Conservation (phyloP, 768 basidiomycete species). For the Boletus eberwhitei region DNA sequence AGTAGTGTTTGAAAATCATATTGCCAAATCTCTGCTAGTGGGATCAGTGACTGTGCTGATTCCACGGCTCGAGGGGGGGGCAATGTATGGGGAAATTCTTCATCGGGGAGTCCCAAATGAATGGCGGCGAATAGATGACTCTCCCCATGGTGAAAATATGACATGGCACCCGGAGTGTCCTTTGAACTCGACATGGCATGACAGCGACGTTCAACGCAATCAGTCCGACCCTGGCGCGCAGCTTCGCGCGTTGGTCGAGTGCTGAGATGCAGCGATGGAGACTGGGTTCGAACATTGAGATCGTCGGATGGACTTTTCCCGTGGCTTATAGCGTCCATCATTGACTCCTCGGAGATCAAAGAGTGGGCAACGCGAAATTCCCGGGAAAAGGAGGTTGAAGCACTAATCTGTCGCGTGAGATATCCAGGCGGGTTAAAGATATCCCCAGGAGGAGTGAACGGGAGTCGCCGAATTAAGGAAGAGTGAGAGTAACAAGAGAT, state of each 20-base stretch:
- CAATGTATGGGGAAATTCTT: constrained; percentile 1
- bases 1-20: constrained; percentile 20
- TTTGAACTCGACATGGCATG: constrained; percentile 3
- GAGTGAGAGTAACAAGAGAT: constrained; percentile 5
- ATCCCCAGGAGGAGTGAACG: constrained; percentile 10
- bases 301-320: constrained; percentile 8
- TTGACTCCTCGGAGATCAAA: constrained; percentile 29
- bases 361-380: constrained; percentile 5
- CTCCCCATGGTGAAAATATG: background rate
- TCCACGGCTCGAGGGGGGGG: constrained; percentile 13
- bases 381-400: constrained; percentile 11
- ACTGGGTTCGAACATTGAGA: constrained; percentile 8
- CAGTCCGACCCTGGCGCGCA: constrained; percentile 9
- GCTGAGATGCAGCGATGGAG: constrained; percentile 6
- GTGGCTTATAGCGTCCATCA: constrained; percentile 6
- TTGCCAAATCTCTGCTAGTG: constrained; percentile 18
- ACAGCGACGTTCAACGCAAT: constrained; percentile 12
- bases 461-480: constrained; percentile 17
- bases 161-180: background rate
- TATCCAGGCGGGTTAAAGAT: constrained; percentile 17
- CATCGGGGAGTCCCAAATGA: constrained; percentile 1
- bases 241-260: constrained; percentile 5
- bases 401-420: constrained; percentile 22
- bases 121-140: too few relatives aligned
- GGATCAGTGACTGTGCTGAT: constrained; percentile 22